Conservation (phyloP, 1,139 yeast species). For the Geotrichum aggregatum region DNA sequence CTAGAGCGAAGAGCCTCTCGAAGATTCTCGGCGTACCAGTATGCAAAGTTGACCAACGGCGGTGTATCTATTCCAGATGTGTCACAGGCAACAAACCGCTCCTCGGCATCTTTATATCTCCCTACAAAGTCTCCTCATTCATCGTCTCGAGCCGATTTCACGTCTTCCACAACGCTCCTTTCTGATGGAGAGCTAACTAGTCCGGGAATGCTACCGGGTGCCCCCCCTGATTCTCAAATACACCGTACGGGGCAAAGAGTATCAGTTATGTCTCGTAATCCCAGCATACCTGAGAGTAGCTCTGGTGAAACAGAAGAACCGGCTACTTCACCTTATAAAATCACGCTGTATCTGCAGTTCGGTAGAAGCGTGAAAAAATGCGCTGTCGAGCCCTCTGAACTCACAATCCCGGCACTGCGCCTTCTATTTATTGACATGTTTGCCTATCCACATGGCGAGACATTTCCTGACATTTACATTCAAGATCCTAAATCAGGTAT, state of each 20-base stretch:
- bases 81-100: constrained; percentile 6
- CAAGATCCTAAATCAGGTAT: constrained; percentile 58
- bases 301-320: constrained; percentile 5
- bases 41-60: constrained; percentile 64
- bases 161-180: constrained; percentile 25
- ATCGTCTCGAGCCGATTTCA: constrained; percentile 28
- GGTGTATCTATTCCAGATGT: constrained; percentile 10
- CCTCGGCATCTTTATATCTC: constrained; percentile 20
- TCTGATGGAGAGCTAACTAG: constrained; percentile 13
- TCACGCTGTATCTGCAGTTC: constrained; percentile 51
- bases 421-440: constrained; percentile 79
- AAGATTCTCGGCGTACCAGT: constrained; percentile 88
- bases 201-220: background rate
- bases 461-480: constrained; percentile 78
- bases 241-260: background rate
- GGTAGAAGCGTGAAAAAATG: constrained; percentile 62
- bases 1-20: constrained; percentile 87
- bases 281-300: background rate
- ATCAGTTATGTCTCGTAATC: background rate
- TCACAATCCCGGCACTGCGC: constrained; percentile 60
- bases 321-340: constrained; percentile 17
- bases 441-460: constrained; percentile 56
- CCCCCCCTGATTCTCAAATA: background rate
- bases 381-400: constrained; percentile 45
- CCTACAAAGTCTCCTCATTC: constrained; percentile 31